Evolutionary conservation across 163 green algal species (phyloP).

Genomic region (Trebouxia gelatinosa): DNA sequence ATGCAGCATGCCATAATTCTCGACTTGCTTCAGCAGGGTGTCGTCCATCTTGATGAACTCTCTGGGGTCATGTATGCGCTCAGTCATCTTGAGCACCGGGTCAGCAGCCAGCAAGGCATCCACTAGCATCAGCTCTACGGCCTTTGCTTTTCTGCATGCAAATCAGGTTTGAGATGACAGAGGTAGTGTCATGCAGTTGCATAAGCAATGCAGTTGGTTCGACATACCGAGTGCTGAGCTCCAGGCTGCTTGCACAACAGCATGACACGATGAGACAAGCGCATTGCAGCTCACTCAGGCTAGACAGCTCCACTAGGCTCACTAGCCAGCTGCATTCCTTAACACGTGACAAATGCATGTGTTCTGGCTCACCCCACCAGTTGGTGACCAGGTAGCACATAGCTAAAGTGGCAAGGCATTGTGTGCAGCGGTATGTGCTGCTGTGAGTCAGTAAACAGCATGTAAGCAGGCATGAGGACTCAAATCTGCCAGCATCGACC

Average conservation of each 20-base stretch:
- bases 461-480: too few relatives aligned
- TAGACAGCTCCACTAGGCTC: neutral
- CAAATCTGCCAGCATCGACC: neutral
- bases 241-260: neutral
- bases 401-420: too few relatives aligned
- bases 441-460: too few relatives aligned
- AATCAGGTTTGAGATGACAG: neutral
- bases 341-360: too few relatives aligned
- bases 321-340: neutral
- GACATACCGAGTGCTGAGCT: neutral
- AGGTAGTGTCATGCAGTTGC: too few relatives aligned
- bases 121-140: slow-evolving; percentile 61
- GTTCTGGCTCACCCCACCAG: too few relatives aligned
- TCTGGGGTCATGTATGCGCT: slow-evolving; percentile 37
- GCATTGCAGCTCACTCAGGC: neutral
- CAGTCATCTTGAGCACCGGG: slow-evolving; percentile 40
- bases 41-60: slow-evolving; percentile 59
- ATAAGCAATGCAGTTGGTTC: too few relatives aligned
- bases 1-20: slow-evolving; percentile 45
- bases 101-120: slow-evolving; percentile 56
- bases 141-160: slow-evolving; percentile 48
- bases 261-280: neutral
- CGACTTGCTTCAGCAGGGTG: slow-evolving; percentile 45
- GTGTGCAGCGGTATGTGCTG: too few relatives aligned
- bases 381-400: too few relatives aligned